phyloP scores from a whole-genome alignment of 345 rosid genomes.

The Dovyalis caffra region DNA sequence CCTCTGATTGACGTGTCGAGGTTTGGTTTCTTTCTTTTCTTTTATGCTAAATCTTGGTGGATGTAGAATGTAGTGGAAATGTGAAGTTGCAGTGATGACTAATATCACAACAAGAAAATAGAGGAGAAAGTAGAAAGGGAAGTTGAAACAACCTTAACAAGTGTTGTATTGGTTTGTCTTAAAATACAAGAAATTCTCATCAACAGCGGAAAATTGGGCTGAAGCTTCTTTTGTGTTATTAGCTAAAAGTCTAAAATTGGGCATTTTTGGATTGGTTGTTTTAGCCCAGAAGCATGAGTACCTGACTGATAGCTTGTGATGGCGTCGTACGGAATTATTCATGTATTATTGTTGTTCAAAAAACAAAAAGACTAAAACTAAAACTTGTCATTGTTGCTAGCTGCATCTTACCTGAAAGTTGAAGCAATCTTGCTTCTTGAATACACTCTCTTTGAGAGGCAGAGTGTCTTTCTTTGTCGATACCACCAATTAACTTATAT shows the following conservation, averaged over 20 bases:
- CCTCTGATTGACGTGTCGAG: too few species aligned
- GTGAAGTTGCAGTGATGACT: not conserved
- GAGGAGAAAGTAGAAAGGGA: not conserved
- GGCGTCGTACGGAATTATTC: not conserved
- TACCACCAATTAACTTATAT: not conserved
- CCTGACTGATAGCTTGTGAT: not conserved
- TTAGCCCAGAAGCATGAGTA: not conserved
- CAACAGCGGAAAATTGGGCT: not conserved
- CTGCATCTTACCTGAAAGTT: not conserved
- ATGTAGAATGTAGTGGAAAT: too few species aligned
- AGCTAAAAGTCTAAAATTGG: not conserved
- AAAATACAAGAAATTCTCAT: not conserved
- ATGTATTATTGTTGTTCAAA: not conserved
- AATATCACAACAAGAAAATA: not conserved
- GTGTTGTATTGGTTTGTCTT: not conserved
- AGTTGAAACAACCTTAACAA: not conserved
- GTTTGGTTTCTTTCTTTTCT: not conserved
- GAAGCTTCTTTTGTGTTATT: not conserved
- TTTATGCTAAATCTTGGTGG: not conserved
- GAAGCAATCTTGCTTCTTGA: not conserved
- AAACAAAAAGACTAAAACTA: not conserved
- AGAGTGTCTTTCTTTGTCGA: not conserved
- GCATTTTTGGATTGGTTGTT: not conserved
- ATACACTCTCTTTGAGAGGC: too few species aligned
- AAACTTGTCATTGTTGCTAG: constrained; percentile 1